Evolutionary conservation across 1,139 yeast species (phyloP), one percentile per base, ranked within the genome.

Genomic region (Hansenula sp.): DNA sequence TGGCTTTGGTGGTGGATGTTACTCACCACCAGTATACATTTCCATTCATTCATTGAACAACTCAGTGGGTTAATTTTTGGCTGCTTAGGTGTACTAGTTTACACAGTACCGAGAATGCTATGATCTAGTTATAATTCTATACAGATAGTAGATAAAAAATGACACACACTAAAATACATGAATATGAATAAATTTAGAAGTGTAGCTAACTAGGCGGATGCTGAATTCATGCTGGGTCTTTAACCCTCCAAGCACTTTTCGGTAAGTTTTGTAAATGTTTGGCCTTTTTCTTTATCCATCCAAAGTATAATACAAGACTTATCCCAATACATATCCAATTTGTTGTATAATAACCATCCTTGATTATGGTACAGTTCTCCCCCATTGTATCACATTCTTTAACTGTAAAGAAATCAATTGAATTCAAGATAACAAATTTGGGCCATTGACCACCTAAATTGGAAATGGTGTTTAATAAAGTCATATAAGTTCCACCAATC

Each of bases 391-490:
- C 46, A 62, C 96, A 88, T 45, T 65, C 55, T 27, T 69, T 69
- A 3, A 66, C 56, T 0, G 97, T 87, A 51, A 90, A 77, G 53
- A 73, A 76, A 63, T 91, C 98, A 47, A 94, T 93, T 61, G 90
- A 72, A 49, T 74, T 78, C 55, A 90, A 75, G 6, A 91, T 82
- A 39, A 93, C 70, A 24, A 89, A 70, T 47, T 91, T 75, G 0
- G 99, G 99, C 99, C 99, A 94, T 25, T 95, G 94, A 5, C 99
- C 99, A 31, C 99, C 99, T 46, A 91, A 75, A 60, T 93, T 93
- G 32, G 95, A 83, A 41, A 93, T 71, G 0, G 99, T 93, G 65
- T 94, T 94, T 46, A 93, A 71, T 1, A 96, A 84, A 0, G 99
- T 93, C 98, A 94, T 93, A 63, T 93, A 93, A 0, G 99, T 94